phyloP scores from a whole-genome alignment of 1,284 basidiomycete species.

The Leccinum insolens region DNA sequence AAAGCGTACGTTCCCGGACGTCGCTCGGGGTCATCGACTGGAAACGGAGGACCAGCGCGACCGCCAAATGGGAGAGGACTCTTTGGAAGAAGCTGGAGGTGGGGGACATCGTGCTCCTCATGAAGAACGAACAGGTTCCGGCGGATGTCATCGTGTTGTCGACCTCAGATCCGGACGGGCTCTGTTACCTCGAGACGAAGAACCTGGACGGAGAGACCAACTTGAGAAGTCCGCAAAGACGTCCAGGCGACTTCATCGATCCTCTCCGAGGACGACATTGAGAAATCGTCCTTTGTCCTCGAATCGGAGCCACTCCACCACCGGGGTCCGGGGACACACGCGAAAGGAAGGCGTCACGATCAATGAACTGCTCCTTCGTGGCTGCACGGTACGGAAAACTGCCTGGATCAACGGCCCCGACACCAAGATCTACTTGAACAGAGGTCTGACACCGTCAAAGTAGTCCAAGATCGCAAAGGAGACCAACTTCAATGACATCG shows the following conservation, averaged over 20 bases:
- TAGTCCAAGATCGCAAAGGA: constrained; percentile 96
- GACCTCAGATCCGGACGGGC: constrained; percentile 81
- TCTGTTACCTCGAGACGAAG: constrained; percentile 93
- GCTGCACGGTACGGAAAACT: constrained; percentile 92
- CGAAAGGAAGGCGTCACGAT: constrained; percentile 78
- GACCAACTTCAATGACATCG: constrained; percentile 98
- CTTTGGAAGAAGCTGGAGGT: constrained; percentile 99
- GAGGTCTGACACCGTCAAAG: constrained; percentile 92
- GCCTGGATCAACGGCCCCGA: constrained; percentile 94
- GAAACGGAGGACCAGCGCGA: constrained; percentile 62
- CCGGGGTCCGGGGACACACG: constrained; percentile 40
- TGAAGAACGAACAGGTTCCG: constrained; percentile 95
- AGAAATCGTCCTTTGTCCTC: constrained; percentile 83
- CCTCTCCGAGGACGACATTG: constrained; percentile 88
- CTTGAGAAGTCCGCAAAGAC: constrained; percentile 81
- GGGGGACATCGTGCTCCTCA: constrained; percentile 85
- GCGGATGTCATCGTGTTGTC: constrained; percentile 93
- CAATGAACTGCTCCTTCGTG: constrained; percentile 92
- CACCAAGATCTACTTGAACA: constrained; percentile 98
- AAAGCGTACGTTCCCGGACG: constrained; percentile 55
- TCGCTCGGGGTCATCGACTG: constrained; percentile 81
- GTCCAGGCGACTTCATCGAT: constrained; percentile 79
- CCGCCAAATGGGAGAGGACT: constrained; percentile 91
- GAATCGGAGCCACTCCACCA: constrained; percentile 87
- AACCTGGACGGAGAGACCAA: constrained; percentile 98